phyloP scores from a whole-genome alignment of 2,329 filamentous ascomycete genomes.

The Penicillium freii region DNA sequence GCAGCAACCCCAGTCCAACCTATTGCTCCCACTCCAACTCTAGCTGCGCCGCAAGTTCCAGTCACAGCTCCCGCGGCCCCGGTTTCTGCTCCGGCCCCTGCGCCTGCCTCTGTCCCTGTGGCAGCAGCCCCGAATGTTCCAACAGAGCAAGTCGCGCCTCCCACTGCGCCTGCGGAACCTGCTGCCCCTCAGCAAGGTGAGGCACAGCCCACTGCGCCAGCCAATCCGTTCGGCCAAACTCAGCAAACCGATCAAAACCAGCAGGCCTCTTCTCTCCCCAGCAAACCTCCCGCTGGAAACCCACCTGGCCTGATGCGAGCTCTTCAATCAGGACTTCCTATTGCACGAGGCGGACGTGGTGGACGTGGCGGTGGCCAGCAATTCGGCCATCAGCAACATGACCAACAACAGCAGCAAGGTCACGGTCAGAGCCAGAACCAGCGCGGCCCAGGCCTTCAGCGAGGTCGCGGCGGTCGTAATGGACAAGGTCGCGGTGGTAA shows the following conservation, averaged over 20 bases:
- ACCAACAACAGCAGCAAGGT: slow-evolving; percentile 28
- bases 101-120: background rate
- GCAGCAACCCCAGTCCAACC: slow-evolving; percentile 19
- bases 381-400: slow-evolving; percentile 31
- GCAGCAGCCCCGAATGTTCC: background rate
- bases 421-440: slow-evolving; percentile 22
- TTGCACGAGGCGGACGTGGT: slow-evolving; percentile 44
- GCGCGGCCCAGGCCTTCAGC: slow-evolving; percentile 41
- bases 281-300: slow-evolving; percentile 37
- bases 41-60: slow-evolving; percentile 8
- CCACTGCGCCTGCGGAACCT: slow-evolving; percentile 1
- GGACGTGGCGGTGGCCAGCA: slow-evolving; percentile 40
- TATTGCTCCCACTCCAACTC: slow-evolving; percentile 22
- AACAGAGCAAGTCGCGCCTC: background rate
- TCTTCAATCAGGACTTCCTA: slow-evolving; percentile 46
- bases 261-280: slow-evolving; percentile 30
- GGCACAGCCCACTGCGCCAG: slow-evolving; percentile 13
- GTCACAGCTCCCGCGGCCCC: slow-evolving; percentile 3
- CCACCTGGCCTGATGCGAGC: slow-evolving; percentile 43
- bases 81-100: slow-evolving; percentile 14
- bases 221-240: slow-evolving; percentile 30
- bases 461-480: slow-evolving; percentile 47
- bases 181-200: slow-evolving; percentile 17
- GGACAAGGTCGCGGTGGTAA: slow-evolving; percentile 38
- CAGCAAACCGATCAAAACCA: slow-evolving; percentile 24